A percentile compares a stretch with the other conserved stretches of the same genome.
Evolutionary conservation across 2,329 filamentous ascomycete genomes (phyloP).

Genomic region (Aspergillus cejpii): DNA sequence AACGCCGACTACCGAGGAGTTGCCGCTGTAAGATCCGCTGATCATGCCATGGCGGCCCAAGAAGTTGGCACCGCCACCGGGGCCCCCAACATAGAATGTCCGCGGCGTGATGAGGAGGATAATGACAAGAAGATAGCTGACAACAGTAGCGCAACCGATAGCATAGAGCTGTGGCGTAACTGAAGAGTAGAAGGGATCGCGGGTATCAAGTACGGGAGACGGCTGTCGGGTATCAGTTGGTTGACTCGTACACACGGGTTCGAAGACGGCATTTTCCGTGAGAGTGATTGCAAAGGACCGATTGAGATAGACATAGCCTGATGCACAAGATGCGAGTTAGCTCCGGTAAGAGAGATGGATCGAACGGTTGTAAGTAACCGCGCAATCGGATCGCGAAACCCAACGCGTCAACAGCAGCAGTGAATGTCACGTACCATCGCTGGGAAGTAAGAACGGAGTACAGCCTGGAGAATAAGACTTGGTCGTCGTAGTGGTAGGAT

Average conservation of each 20-base stretch:
- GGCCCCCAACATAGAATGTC: slow-evolving; percentile 79
- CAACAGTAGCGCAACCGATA: slow-evolving; percentile 81
- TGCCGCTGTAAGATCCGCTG: slow-evolving; percentile 62
- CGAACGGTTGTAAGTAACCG: no score
- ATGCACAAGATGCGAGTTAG: not conserved
- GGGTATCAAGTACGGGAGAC: slow-evolving; percentile 57
- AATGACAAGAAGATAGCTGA: slow-evolving; percentile 85
- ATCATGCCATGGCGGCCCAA: slow-evolving; percentile 78
- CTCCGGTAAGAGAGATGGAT: no score
- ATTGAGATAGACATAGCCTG: slow-evolving; percentile 40
- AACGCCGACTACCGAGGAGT: slow-evolving; percentile 67
- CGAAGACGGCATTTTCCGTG: slow-evolving; percentile 45
- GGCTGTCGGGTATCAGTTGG: slow-evolving; percentile 30
- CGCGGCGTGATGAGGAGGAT: slow-evolving; percentile 93
- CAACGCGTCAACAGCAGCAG: no score
- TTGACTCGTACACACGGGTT: slow-evolving; percentile 44
- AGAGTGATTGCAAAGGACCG: slow-evolving; percentile 41
- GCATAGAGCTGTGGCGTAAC: slow-evolving; percentile 91
- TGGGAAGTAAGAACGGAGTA: slow-evolving; percentile 57
- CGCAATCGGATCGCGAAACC: no score
- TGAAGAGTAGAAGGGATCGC: slow-evolving; percentile 88
- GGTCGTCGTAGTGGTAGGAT: slow-evolving; percentile 34
- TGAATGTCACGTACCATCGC: slow-evolving; percentile 42
- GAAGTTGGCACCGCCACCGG: slow-evolving; percentile 60
- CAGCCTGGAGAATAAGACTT: slow-evolving; percentile 46